These are phyloP conservation scores for Salix caprea DNA, from an alignment of 345 rosid species.

Conservation along the genomic window DNA sequence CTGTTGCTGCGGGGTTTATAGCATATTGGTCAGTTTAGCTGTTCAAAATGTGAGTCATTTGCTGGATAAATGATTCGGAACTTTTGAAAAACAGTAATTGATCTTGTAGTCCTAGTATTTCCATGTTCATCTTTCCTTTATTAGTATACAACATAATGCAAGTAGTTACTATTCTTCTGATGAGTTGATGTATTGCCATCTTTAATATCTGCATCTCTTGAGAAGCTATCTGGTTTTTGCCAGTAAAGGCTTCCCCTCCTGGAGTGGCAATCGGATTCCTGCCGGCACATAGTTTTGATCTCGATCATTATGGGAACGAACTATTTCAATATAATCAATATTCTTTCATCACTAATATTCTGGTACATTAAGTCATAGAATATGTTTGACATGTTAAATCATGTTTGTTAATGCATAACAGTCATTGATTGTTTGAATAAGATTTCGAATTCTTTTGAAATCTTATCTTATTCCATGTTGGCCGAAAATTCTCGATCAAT, in stretches of 20 bases:
- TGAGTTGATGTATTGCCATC: constrained; percentile 1
- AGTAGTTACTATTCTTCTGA: background rate
- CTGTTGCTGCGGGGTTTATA: constrained; percentile 2
- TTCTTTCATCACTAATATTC: too few species aligned
- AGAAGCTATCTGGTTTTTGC: background rate
- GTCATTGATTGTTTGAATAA: too few species aligned
- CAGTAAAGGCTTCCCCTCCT: background rate
- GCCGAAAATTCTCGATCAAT: too few species aligned
- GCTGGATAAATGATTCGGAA: background rate
- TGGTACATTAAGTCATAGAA: too few species aligned
- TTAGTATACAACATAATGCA: constrained; percentile 17
- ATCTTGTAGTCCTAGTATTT: background rate
- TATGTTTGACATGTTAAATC: too few species aligned
- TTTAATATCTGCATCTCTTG: background rate
- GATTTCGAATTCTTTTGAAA: too few species aligned
- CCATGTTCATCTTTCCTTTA: background rate
- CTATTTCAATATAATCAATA: background rate
- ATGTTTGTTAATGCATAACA: too few species aligned
- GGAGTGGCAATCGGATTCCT: background rate
- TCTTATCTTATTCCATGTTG: too few species aligned
- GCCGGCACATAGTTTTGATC: constrained; percentile 17
- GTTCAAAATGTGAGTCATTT: background rate
- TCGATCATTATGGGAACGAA: constrained; percentile 1
- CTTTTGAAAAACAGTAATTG: background rate
- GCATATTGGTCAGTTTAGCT: constrained; percentile 17